A percentile compares a stretch with the other conserved stretches of the same genome.
phyloP scores from a whole-genome alignment of 768 basidiomycete genomes.

The Russula abietina region DNA sequence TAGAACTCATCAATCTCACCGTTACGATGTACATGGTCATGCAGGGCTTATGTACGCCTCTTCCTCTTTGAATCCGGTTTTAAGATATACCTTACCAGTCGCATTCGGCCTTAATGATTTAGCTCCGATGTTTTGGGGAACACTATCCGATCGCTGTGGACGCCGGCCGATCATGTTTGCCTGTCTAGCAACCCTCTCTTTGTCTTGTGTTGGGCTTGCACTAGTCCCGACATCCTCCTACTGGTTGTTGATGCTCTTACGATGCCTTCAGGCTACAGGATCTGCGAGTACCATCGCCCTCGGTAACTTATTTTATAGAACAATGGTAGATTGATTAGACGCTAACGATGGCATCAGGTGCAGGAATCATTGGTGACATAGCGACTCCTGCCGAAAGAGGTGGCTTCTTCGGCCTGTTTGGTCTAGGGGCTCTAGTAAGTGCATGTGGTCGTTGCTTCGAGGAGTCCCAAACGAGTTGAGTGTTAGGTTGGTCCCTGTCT shows the following conservation, averaged over 20 bases:
- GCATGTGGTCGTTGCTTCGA: neutral
- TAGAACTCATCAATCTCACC: constrained; percentile 72
- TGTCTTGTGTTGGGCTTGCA: constrained; percentile 61
- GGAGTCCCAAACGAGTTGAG: neutral
- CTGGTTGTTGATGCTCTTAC: constrained; percentile 75
- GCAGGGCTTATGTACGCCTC: constrained; percentile 50
- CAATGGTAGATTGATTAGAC: neutral
- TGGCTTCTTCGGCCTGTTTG: constrained; percentile 63
- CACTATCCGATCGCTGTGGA: constrained; percentile 60
- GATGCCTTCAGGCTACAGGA: constrained; percentile 73
- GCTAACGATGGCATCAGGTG: constrained; percentile 36
- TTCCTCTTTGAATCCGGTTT: no score
- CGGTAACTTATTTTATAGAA: constrained; percentile 36
- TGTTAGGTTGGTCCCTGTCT: constrained; percentile 32
- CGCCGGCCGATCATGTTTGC: constrained; percentile 56
- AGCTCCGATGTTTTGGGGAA: constrained; percentile 58
- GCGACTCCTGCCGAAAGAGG: constrained; percentile 67
- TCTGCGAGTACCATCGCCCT: constrained; percentile 75
- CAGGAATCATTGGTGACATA: constrained; percentile 77
- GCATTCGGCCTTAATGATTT: neutral
- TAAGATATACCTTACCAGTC: neutral
- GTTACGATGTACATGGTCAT: constrained; percentile 73
- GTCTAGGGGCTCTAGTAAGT: constrained; percentile 57
- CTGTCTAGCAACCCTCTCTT: constrained; percentile 56
- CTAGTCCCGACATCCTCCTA: constrained; percentile 53